These are phyloP conservation scores for Colletotrichum camelliae DNA, from an alignment of 2,329 filamentous ascomycete genomes.

Conservation along the genomic window DNA sequence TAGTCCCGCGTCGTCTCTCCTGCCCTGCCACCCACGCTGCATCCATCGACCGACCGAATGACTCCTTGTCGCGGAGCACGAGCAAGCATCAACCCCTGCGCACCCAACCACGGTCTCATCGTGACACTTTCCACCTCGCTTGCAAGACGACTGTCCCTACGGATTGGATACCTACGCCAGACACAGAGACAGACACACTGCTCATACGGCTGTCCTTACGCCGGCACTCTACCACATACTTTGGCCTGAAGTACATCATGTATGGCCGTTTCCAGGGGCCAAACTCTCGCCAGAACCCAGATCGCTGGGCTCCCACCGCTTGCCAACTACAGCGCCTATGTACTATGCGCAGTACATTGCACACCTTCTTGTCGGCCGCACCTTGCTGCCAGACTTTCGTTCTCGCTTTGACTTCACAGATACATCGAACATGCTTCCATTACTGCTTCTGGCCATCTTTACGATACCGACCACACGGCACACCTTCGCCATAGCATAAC, in stretches of 20 bases:
- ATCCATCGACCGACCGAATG: background rate
- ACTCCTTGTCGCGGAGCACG: background rate
- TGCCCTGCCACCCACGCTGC: background rate
- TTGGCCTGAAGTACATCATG: background rate
- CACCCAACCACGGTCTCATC: background rate
- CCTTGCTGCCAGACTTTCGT: background rate
- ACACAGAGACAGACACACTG: background rate
- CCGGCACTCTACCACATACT: background rate
- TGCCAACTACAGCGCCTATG: background rate
- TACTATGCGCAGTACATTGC: background rate
- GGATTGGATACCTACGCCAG: background rate
- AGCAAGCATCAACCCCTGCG: background rate
- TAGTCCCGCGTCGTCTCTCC: background rate
- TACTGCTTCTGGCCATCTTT: background rate
- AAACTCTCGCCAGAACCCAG: constrained; percentile 10
- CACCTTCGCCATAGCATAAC: constrained; percentile 4
- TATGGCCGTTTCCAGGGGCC: constrained; percentile 1
- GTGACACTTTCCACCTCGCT: background rate
- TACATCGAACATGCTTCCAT: constrained; percentile 13
- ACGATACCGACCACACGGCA: constrained; percentile 9
- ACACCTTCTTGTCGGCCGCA: background rate
- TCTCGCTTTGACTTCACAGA: constrained; percentile 12
- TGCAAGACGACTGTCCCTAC: background rate
- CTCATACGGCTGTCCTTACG: background rate
- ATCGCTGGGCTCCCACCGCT: background rate